Percentiles rank a stretch among this genome's conserved stretches.
These are phyloP conservation scores for Penicillium bovifimosum DNA, from an alignment of 495 filamentous ascomycete species.

Conservation along the genomic window DNA sequence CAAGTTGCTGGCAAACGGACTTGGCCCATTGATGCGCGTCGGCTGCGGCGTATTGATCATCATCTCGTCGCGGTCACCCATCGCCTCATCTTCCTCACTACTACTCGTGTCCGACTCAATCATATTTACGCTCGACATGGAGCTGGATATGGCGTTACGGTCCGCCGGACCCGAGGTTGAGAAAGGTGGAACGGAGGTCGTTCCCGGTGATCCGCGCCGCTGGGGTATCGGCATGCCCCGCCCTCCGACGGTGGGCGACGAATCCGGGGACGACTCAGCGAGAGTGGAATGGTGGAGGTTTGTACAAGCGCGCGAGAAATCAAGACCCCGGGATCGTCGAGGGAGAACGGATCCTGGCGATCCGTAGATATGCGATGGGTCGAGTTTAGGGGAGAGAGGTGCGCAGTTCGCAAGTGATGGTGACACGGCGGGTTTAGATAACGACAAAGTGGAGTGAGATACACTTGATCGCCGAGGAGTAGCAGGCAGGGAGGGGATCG, in stretches of 20 bases:
- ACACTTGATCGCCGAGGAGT: constrained; percentile 62
- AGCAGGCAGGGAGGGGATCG: constrained; percentile 52
- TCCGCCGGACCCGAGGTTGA: constrained; percentile 50
- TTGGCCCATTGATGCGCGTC: constrained; percentile 37
- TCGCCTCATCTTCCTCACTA: constrained; percentile 71
- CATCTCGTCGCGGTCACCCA: constrained; percentile 71
- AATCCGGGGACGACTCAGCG: constrained; percentile 87
- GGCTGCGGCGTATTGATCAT: constrained; percentile 57
- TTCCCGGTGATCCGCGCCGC: constrained; percentile 46
- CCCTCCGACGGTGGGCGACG: constrained; percentile 79
- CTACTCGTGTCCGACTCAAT: constrained; percentile 70
- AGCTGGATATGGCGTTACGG: constrained; percentile 71
- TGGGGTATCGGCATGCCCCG: constrained; percentile 74
- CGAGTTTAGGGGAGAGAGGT: constrained; percentile 80
- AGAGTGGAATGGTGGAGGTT: constrained; percentile 94
- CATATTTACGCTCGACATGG: constrained; percentile 77
- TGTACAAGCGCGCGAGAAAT: constrained; percentile 90
- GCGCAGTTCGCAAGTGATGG: constrained; percentile 56
- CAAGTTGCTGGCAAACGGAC: constrained; percentile 42
- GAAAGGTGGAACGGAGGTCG: constrained; percentile 36
- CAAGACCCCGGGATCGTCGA: constrained; percentile 76
- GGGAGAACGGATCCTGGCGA: constrained; percentile 80
- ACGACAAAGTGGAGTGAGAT: constrained; percentile 55
- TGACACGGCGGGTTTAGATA: constrained; percentile 51
- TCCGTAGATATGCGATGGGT: constrained; percentile 75